Evolutionary conservation across 345 rosid genomes (phyloP).

Genomic region (Heritiera littoralis): DNA sequence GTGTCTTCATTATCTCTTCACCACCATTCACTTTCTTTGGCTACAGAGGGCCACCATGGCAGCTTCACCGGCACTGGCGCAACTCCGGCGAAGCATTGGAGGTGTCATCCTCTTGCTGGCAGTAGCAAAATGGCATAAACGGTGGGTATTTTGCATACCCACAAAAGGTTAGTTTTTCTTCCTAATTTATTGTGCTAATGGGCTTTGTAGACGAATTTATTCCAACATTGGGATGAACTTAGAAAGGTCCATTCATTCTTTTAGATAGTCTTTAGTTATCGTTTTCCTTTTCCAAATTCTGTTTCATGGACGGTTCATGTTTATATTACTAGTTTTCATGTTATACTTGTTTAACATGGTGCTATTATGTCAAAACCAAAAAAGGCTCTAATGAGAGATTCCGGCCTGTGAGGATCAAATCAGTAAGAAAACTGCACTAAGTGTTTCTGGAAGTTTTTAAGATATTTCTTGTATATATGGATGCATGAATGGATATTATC

Average conservation of each 20-base stretch:
- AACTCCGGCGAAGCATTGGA: too few relatives aligned
- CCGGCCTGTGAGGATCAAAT: not conserved
- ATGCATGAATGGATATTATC: not conserved
- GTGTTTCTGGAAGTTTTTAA: not conserved
- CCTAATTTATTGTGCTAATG: too few relatives aligned
- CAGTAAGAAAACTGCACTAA: not conserved
- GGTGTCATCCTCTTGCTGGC: too few relatives aligned
- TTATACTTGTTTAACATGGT: not conserved
- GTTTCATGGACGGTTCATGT: not conserved
- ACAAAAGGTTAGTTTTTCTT: too few relatives aligned
- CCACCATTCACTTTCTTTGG: too few relatives aligned
- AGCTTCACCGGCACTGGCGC: too few relatives aligned
- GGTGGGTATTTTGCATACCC: too few relatives aligned
- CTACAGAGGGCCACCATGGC: too few relatives aligned
- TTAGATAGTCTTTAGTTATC: not conserved
- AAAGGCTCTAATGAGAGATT: not conserved
- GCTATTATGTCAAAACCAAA: not conserved
- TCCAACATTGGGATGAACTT: constrained; percentile 96
- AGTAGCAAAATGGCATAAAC: too few relatives aligned
- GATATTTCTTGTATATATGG: not conserved
- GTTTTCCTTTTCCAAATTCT: not conserved
- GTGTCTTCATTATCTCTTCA: too few relatives aligned
- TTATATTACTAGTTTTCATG: not conserved
- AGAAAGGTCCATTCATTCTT: constrained; percentile 48
- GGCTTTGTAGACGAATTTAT: too few relatives aligned